These are phyloP conservation scores for Suhomyces ambrosiae DNA, from an alignment of 1,139 yeast genomes.

Conservation along the genomic window DNA sequence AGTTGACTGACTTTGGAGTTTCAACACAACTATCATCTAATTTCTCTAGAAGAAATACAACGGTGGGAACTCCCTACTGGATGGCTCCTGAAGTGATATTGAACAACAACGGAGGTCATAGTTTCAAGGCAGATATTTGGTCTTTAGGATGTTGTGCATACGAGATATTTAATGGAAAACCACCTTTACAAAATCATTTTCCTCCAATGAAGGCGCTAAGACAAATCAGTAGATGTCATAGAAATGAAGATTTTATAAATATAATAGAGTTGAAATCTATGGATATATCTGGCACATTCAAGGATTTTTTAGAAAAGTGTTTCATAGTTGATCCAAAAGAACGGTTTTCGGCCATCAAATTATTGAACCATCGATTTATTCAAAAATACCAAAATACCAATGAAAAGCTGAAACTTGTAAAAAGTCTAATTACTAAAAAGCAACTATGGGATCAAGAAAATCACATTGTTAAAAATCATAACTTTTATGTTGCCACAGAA, in stretches of 20 bases:
- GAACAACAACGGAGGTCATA: slow-evolving; percentile 76
- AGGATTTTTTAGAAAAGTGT: slow-evolving; percentile 67
- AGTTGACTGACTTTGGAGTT: slow-evolving; percentile 95
- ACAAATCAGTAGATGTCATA: slow-evolving; percentile 44
- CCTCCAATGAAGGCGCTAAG: slow-evolving; percentile 77
- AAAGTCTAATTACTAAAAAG: slow-evolving; percentile 41
- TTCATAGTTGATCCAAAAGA: slow-evolving; percentile 60
- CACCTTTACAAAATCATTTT: slow-evolving; percentile 72
- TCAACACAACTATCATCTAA: slow-evolving; percentile 90
- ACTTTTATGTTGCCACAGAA: slow-evolving; percentile 46
- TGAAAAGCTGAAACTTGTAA: slow-evolving; percentile 23
- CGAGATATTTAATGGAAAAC: slow-evolving; percentile 80
- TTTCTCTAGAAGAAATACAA: slow-evolving; percentile 80
- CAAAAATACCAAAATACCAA: slow-evolving; percentile 21
- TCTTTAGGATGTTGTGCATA: slow-evolving; percentile 90
- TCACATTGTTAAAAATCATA: slow-evolving; percentile 34
- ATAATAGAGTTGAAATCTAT: slow-evolving; percentile 33
- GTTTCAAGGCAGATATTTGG: slow-evolving; percentile 93
- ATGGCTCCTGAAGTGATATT: slow-evolving; percentile 98
- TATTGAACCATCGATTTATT: slow-evolving; percentile 66
- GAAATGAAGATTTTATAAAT: slow-evolving; percentile 35
- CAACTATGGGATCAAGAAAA: slow-evolving; percentile 47
- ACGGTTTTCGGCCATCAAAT: slow-evolving; percentile 58
- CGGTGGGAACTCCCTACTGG: slow-evolving; percentile 99
- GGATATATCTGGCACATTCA: slow-evolving; percentile 30